These are phyloP conservation scores for Blastobotrys apis DNA, from an alignment of 1,139 yeast genomes.

Conservation along the genomic window DNA sequence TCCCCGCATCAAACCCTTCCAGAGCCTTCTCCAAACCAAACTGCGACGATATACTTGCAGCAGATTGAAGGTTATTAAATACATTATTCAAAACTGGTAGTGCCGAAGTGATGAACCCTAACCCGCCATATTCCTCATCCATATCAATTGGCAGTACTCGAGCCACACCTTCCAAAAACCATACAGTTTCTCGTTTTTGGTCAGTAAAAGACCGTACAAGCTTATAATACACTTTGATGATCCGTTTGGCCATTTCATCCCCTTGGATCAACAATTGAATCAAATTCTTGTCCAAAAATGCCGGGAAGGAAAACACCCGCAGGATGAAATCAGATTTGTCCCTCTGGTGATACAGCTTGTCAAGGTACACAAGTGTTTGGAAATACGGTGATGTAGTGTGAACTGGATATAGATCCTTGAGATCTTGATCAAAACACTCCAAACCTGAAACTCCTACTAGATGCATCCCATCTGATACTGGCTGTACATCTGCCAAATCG, in stretches of 20 bases:
- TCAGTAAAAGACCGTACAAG: slow-evolving; percentile 74
- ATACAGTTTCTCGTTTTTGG: slow-evolving; percentile 82
- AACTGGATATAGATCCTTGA: slow-evolving; percentile 82
- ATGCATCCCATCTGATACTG: slow-evolving; percentile 29
- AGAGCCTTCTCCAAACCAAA: slow-evolving; percentile 11
- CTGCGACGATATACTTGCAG: too few relatives aligned
- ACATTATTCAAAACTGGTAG: slow-evolving; percentile 17
- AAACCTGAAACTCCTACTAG: slow-evolving; percentile 40
- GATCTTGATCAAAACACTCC: slow-evolving; percentile 81
- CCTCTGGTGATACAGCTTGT: slow-evolving; percentile 72
- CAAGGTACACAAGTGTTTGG: slow-evolving; percentile 79
- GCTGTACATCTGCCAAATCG: slow-evolving; percentile 49
- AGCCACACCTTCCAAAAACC: slow-evolving; percentile 93
- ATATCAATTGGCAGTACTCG: slow-evolving; percentile 53
- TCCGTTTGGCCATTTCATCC: slow-evolving; percentile 80
- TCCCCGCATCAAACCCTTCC: slow-evolving; percentile 16
- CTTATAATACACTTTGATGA: slow-evolving; percentile 83
- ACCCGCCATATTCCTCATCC: slow-evolving; percentile 37
- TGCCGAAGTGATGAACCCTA: slow-evolving; percentile 37
- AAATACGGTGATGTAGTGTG: slow-evolving; percentile 78
- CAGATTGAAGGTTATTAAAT: too few relatives aligned
- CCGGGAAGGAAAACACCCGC: slow-evolving; percentile 90
- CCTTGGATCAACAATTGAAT: slow-evolving; percentile 75
- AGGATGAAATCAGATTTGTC: slow-evolving; percentile 81
- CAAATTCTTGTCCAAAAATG: slow-evolving; percentile 74